Evolutionary conservation across 345 rosid species (phyloP).

Genomic region (Moricandia moricandioides): DNA sequence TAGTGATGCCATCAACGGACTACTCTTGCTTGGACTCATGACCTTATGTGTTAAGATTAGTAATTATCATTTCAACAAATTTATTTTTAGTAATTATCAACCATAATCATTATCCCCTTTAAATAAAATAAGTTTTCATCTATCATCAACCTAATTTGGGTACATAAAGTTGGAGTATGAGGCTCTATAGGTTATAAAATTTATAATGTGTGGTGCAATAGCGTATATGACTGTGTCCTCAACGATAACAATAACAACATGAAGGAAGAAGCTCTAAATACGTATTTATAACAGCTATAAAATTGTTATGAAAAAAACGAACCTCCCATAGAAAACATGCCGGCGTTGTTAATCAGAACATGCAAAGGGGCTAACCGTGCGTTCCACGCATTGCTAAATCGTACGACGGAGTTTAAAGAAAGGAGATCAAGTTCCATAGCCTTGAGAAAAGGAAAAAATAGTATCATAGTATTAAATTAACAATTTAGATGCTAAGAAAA

Average conservation of each 20-base stretch:
- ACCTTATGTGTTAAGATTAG: not conserved
- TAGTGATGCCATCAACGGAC: not conserved
- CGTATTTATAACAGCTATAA: not conserved
- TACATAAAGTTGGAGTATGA: not conserved
- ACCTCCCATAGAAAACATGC: slow-evolving; percentile 90
- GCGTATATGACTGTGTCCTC: slow-evolving; percentile 7
- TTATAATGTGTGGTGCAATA: not conserved
- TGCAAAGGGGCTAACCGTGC: slow-evolving; percentile 61
- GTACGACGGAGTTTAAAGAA: slow-evolving; percentile 75
- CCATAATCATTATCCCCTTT: not conserved
- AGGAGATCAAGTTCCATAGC: slow-evolving; percentile 94
- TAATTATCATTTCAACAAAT: not conserved
- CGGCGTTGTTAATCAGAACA: slow-evolving; percentile 87
- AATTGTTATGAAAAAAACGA: slow-evolving; percentile 3
- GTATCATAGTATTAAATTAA: not conserved
- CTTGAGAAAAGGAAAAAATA: slow-evolving; percentile 25
- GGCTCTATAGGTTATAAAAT: not conserved
- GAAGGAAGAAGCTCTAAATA: not conserved
- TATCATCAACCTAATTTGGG: not conserved
- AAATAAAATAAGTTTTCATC: not conserved
- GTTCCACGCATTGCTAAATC: slow-evolving; percentile 74
- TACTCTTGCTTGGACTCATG: not conserved
- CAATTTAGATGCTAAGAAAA: not conserved
- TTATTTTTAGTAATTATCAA: too few relatives aligned
- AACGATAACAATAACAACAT: not conserved